Evolutionary conservation across 768 basidiomycete genomes (phyloP), one percentile per base, ranked within the genome.

Genomic region (Auricularia auricula-judae): DNA sequence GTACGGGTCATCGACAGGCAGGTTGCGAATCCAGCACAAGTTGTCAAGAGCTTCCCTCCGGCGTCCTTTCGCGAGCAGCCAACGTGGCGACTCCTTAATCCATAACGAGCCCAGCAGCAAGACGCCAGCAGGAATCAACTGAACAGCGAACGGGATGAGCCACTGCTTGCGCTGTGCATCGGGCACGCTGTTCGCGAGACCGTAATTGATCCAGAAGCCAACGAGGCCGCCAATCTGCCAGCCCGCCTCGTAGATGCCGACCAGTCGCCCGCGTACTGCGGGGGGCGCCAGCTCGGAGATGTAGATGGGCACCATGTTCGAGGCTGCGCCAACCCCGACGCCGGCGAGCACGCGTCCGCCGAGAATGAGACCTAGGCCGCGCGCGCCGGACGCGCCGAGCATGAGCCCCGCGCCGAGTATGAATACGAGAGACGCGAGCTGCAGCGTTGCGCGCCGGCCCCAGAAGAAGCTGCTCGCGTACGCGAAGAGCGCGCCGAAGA

Each of bases 301-400:
- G 66, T 75, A 80, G 59, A 78, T 75, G 4, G 79, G 76, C 72
- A 47, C 68, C 62, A 90, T 82, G 67, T 89, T 89, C 3, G 87
- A 83, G 18, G 90, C 89, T 1, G 89, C 74, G 2, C 89, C 88
- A 1, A 91, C 89, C 16, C 86, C 88, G 35, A 84, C 70, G 12
- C 89, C 90, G 64, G 91, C 84, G 62, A 91, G 72, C 73, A 91
- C 87, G 23, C 89, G 81, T n/a, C 88, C 83, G 5, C 82, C 85
- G 58, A 90, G 39, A 42, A 42, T 42, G 8, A 42, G 12, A 2
- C 39, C 39, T 42, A 42, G 39, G 39, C 39, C 39, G 12, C 39
- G 39, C 8, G 7, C 39, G 70, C 1, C 81, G 80, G 64, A 79
- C 76, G 23, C 72, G 74, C 21, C 79, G 71, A n/a, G 81, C 78